Conservation (phyloP, 768 basidiomycete species). For the Calocera viscosa region DNA sequence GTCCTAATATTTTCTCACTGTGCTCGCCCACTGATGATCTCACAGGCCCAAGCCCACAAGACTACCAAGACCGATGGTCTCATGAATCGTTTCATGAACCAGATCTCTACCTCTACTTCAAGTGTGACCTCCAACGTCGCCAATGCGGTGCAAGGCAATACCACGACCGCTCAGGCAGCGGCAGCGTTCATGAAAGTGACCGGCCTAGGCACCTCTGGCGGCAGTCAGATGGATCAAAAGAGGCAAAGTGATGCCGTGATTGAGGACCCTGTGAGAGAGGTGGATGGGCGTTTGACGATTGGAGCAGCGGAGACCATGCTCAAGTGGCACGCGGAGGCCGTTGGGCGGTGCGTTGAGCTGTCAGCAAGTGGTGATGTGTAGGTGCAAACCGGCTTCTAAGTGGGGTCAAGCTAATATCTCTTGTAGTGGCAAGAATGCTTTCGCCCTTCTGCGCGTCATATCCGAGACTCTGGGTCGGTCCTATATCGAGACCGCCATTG, state of each 20-base stretch:
- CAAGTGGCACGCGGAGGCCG: slow-evolving; percentile 95
- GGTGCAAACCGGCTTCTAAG: slow-evolving; percentile 26
- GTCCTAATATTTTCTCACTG: no score
- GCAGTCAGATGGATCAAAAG: background rate
- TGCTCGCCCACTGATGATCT: background rate
- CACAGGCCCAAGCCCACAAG: slow-evolving; percentile 38
- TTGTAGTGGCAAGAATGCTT: slow-evolving; percentile 73
- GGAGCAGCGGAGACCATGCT: slow-evolving; percentile 79
- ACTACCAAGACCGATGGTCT: slow-evolving; percentile 42
- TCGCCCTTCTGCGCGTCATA: slow-evolving; percentile 68
- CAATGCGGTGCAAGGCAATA: slow-evolving; percentile 17
- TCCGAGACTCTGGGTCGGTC: slow-evolving; percentile 70
- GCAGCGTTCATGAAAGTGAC: slow-evolving; percentile 83
- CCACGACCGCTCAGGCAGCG: slow-evolving; percentile 68
- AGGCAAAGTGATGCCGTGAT: slow-evolving; percentile 31
- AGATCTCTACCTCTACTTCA: slow-evolving; percentile 34
- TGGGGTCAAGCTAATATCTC: background rate
- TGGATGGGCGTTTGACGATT: slow-evolving; percentile 69
- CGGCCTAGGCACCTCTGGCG: slow-evolving; percentile 38
- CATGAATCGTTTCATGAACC: slow-evolving; percentile 88
- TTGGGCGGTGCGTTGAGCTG: slow-evolving; percentile 87
- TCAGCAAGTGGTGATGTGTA: slow-evolving; percentile 73
- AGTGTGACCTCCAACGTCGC: background rate
- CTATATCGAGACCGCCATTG: slow-evolving; percentile 83
- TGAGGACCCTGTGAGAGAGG: slow-evolving; percentile 64